These are phyloP conservation scores for Nakaseomyces nivariensis DNA, from an alignment of 1,139 yeast species.

Conservation along the genomic window DNA sequence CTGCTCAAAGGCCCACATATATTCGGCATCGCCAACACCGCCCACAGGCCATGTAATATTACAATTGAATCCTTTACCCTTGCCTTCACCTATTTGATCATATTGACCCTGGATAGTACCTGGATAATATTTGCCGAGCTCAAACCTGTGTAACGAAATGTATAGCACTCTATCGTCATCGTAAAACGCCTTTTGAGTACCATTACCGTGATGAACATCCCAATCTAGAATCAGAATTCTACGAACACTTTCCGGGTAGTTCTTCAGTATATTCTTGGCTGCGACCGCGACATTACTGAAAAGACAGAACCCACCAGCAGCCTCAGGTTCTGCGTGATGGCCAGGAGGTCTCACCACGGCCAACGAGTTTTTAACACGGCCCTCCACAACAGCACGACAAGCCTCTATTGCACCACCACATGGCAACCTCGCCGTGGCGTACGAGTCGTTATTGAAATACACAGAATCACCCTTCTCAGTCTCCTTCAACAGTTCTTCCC, in stretches of 20 bases:
- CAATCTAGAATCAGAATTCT: conserved; percentile 82
- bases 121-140: conserved; percentile 87
- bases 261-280: conserved; percentile 70
- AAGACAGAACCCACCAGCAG: conserved; percentile 94
- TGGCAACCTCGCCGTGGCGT: conserved; percentile 75
- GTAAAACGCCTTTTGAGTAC: conserved; percentile 87
- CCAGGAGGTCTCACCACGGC: conserved; percentile 99
- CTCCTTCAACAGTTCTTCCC: conserved; percentile 68
- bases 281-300: conserved; percentile 97
- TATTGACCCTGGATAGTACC: conserved; percentile 81
- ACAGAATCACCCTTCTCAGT: conserved; percentile 93
- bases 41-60: conserved; percentile 93
- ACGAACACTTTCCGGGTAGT: conserved; percentile 82
- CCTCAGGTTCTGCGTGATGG: conserved; percentile 96
- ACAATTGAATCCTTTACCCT: conserved; percentile 76
- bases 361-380: conserved; percentile 78
- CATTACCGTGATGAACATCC: conserved; percentile 98
- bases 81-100: conserved; percentile 71
- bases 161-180: conserved; percentile 86
- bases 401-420: conserved; percentile 98
- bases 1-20: conserved; percentile 80
- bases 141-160: conserved; percentile 85
- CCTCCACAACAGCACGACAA: conserved; percentile 90
- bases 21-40: conserved; percentile 95
- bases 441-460: conserved; percentile 87